phyloP scores from a whole-genome alignment of 495 filamentous ascomycete species.

The Penicillium ochrochloron region DNA sequence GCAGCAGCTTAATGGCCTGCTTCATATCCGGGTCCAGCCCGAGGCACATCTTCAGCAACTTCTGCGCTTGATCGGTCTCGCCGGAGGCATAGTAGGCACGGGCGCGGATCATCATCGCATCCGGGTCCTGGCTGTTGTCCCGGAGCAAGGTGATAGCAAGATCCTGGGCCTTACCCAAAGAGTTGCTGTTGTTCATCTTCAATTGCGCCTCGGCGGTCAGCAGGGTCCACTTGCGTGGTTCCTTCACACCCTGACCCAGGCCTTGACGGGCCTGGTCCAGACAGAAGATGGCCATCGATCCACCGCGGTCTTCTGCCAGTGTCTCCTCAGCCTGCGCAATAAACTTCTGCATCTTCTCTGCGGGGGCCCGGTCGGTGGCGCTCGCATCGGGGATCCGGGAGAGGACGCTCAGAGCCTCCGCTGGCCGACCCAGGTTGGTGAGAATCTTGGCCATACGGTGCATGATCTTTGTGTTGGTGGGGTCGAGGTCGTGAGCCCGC shows the following conservation, averaged over 20 bases:
- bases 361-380: conserved; percentile 77
- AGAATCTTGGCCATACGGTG: conserved; percentile 88
- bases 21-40: conserved; percentile 91
- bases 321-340: conserved; percentile 79
- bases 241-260: conserved; percentile 71
- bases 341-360: conserved; percentile 82
- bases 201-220: conserved; percentile 93
- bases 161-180: conserved; percentile 88
- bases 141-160: conserved; percentile 86
- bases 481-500: conserved; percentile 77
- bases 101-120: conserved; percentile 88
- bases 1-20: conserved; percentile 79
- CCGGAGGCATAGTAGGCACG: conserved; percentile 86
- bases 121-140: conserved; percentile 86
- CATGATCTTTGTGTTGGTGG: conserved; percentile 81
- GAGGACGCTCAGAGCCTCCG: conserved; percentile 86
- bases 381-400: conserved; percentile 68
- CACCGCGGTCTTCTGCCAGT: conserved; percentile 68
- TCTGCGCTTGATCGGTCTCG: conserved; percentile 93
- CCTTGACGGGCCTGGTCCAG: conserved; percentile 85
- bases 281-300: conserved; percentile 90
- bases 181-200: conserved; percentile 88
- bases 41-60: conserved; percentile 87
- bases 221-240: conserved; percentile 90
- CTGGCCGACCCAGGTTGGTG: conserved; percentile 79